Percentiles rank a stretch among this genome's conserved stretches.
Evolutionary conservation across 371 early-diverging fungal species (phyloP).

Genomic region (Gilbertella persicaria): DNA sequence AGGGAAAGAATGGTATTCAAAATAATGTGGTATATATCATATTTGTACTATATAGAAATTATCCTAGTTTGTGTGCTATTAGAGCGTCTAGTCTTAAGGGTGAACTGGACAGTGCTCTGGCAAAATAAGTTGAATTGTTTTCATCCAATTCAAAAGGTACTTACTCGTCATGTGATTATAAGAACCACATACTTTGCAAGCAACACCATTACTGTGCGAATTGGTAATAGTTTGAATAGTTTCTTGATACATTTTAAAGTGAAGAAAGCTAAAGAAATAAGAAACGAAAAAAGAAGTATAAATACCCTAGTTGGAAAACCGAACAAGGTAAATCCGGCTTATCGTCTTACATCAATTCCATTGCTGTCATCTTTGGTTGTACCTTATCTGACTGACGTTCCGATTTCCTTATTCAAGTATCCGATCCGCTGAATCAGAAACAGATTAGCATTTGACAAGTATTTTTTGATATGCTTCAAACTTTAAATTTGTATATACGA

Average conservation of each 20-base stretch:
- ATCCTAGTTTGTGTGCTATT: too few relatives aligned
- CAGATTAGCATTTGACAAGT: too few relatives aligned
- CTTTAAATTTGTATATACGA: slow-evolving; percentile 4
- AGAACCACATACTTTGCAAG: slow-evolving; percentile 39
- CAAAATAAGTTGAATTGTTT: too few relatives aligned
- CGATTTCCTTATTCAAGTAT: too few relatives aligned
- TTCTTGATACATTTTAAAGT: background rate
- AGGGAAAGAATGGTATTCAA: too few relatives aligned
- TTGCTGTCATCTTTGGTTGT: slow-evolving; percentile 3
- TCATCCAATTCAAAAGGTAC: too few relatives aligned
- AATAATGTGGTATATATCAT: too few relatives aligned
- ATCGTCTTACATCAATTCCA: slow-evolving; percentile 7
- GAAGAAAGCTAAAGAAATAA: background rate
- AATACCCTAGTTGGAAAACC: background rate
- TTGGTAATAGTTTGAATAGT: slow-evolving; percentile 3
- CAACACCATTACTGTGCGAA: slow-evolving; percentile 5
- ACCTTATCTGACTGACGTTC: slow-evolving; percentile 1
- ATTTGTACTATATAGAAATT: too few relatives aligned
- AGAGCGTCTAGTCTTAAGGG: too few relatives aligned
- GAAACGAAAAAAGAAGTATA: background rate
- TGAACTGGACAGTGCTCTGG: slow-evolving; percentile 40
- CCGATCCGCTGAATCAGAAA: too few relatives aligned
- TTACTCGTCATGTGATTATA: slow-evolving; percentile 42
- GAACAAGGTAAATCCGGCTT: slow-evolving; percentile 14
- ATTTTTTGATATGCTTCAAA: too few relatives aligned